These are phyloP conservation scores for Cryphonectria nitschkei DNA, from an alignment of 2,329 filamentous ascomycete genomes.

Conservation along the genomic window DNA sequence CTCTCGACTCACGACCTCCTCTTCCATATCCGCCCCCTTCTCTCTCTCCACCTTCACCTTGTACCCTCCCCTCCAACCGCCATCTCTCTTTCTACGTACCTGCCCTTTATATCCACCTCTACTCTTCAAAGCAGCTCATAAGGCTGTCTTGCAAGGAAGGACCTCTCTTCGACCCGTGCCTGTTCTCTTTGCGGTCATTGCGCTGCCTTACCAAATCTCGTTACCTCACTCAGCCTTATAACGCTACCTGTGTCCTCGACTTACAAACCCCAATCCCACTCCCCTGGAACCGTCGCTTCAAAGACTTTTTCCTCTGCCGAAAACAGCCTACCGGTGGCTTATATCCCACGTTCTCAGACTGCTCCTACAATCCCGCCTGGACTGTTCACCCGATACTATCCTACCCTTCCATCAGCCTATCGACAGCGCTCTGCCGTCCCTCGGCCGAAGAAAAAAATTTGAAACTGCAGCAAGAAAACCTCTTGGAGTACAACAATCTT, in stretches of 20 bases:
- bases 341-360: background rate
- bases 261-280: background rate
- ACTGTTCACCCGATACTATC: background rate
- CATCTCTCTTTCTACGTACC: background rate
- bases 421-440: background rate
- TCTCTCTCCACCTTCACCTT: slow-evolving; percentile 25
- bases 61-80: background rate
- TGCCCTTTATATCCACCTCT: background rate
- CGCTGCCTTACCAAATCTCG: slow-evolving; percentile 43
- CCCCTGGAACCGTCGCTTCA: background rate
- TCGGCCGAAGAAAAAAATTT: background rate
- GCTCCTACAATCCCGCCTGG: slow-evolving; percentile 1
- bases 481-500: background rate
- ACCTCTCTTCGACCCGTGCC: background rate
- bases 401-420: background rate
- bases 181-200: slow-evolving; percentile 26
- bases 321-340: background rate
- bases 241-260: slow-evolving; percentile 5
- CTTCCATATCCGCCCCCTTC: slow-evolving; percentile 45
- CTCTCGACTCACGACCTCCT: slow-evolving; percentile 19
- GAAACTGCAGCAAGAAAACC: background rate
- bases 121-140: background rate
- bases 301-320: slow-evolving; percentile 2
- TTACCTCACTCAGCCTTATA: slow-evolving; percentile 7
- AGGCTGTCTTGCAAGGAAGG: background rate